A percentile compares a stretch with the other conserved stretches of the same genome.
These are phyloP conservation scores for Rhynchospora pubera DNA, from an alignment of 176 grass and related monocot species.

Conservation along the genomic window DNA sequence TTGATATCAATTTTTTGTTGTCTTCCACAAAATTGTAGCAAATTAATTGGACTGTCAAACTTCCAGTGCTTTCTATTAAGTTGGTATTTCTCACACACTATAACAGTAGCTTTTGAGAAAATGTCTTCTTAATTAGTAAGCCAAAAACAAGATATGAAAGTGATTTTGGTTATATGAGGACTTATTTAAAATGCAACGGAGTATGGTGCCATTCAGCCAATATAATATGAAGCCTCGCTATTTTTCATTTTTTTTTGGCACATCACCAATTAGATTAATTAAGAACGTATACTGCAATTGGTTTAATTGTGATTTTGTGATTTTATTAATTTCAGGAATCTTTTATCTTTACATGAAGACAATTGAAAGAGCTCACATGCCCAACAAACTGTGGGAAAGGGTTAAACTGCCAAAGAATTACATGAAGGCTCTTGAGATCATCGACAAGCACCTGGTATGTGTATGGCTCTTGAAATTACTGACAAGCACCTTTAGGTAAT, in stretches of 20 bases:
- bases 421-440: constrained; percentile 75
- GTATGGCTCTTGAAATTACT: constrained; percentile 56
- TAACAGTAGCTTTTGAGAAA: not conserved
- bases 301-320: not conserved
- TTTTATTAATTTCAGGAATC: constrained; percentile 41
- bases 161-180: not conserved
- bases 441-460: constrained; percentile 74
- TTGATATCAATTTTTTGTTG: not conserved
- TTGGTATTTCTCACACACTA: not conserved
- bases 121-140: not conserved
- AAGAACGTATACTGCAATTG: not conserved
- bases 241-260: not conserved
- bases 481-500: constrained; percentile 58
- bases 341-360: constrained; percentile 99
- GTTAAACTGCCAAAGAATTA: constrained; percentile 88
- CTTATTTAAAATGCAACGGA: not conserved
- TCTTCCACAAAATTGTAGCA: not conserved
- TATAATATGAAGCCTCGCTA: not conserved
- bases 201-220: not conserved
- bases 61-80: not conserved
- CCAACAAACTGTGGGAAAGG: constrained; percentile 92
- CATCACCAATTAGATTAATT: not conserved
- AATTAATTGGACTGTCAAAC: not conserved
- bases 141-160: not conserved
- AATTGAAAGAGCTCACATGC: constrained; percentile 89